phyloP scores from a whole-genome alignment of 2,329 filamentous ascomycete genomes.

The Diaporthe australafricana region DNA sequence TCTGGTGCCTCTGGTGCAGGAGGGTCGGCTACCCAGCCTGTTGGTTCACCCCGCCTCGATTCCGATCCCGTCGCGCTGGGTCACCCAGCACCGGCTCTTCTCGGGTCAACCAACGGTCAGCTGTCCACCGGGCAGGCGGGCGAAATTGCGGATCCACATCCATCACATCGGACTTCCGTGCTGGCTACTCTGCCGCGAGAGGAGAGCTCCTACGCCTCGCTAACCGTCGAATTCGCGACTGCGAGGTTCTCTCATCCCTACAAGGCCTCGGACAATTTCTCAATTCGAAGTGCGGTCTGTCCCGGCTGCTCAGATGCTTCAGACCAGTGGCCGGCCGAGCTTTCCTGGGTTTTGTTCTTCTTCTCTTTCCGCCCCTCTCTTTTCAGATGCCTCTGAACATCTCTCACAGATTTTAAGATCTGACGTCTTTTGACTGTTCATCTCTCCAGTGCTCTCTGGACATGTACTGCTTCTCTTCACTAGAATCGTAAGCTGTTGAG shows the following conservation, averaged over 20 bases:
- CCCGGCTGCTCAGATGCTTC: neutral
- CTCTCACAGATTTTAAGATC: too few species aligned
- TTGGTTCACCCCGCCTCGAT: slow-evolving; percentile 18
- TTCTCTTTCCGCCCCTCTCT: neutral
- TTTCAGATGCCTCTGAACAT: too few species aligned
- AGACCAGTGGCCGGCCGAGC: neutral
- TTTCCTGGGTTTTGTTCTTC: too few species aligned
- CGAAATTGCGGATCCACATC: neutral
- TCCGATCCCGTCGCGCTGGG: slow-evolving; percentile 24
- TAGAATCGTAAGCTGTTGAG: neutral
- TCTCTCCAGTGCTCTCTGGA: too few species aligned
- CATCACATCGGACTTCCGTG: neutral
- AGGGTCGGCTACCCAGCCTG: slow-evolving; percentile 19
- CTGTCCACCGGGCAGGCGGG: slow-evolving; percentile 13
- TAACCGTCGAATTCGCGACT: too few species aligned
- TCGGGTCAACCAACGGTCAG: slow-evolving; percentile 6
- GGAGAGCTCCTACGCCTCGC: neutral
- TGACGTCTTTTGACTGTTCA: too few species aligned
- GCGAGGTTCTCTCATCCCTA: neutral
- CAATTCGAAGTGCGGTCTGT: neutral
- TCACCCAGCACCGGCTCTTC: slow-evolving; percentile 10
- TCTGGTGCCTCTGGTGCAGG: neutral
- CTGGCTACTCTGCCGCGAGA: neutral
- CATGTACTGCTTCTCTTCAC: too few species aligned
- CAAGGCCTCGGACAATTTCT: neutral